Conservation (phyloP, 1,284 basidiomycete species). For the Leccinum cinnamomeum region DNA sequence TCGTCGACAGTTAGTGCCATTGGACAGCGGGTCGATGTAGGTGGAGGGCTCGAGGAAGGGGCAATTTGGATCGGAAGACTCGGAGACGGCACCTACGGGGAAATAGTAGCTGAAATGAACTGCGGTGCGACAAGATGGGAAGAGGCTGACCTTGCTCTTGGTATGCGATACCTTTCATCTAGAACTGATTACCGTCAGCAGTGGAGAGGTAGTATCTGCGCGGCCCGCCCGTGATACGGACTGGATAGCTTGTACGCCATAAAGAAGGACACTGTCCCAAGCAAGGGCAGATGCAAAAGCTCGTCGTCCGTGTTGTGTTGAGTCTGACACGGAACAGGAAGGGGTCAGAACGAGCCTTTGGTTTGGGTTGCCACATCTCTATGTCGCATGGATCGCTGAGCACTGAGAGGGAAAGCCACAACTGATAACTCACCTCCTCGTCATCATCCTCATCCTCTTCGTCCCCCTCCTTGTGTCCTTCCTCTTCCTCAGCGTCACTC, state of each 20-base stretch:
- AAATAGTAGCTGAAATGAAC: not conserved
- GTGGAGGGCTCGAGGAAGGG: conserved; percentile 77
- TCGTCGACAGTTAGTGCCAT: conserved; percentile 67
- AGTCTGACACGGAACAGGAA: too few relatives aligned
- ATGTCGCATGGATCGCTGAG: too few relatives aligned
- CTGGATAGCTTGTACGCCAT: conserved; percentile 55
- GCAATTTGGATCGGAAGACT: conserved; percentile 50
- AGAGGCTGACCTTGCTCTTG: conserved; percentile 71
- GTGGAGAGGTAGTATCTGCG: conserved; percentile 65
- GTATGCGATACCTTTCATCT: conserved; percentile 91
- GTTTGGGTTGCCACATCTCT: too few relatives aligned
- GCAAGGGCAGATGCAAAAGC: conserved; percentile 16
- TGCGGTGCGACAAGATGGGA: not conserved
- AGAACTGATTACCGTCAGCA: conserved; percentile 74
- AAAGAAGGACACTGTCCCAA: conserved; percentile 31
- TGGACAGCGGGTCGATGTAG: conserved; percentile 76
- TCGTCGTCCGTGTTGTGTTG: too few relatives aligned
- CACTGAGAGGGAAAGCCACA: too few relatives aligned
- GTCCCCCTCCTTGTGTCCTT: too few relatives aligned
- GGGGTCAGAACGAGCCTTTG: too few relatives aligned
- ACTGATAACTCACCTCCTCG: too few relatives aligned
- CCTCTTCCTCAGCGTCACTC: too few relatives aligned
- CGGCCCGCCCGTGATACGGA: conserved; percentile 54
- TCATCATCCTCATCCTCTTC: too few relatives aligned
- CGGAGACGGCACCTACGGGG: conserved; percentile 42